A percentile compares a stretch with the other conserved stretches of the same genome.
Conservation (phyloP, 129 eudicot species). For the Apium graveolens region DNA sequence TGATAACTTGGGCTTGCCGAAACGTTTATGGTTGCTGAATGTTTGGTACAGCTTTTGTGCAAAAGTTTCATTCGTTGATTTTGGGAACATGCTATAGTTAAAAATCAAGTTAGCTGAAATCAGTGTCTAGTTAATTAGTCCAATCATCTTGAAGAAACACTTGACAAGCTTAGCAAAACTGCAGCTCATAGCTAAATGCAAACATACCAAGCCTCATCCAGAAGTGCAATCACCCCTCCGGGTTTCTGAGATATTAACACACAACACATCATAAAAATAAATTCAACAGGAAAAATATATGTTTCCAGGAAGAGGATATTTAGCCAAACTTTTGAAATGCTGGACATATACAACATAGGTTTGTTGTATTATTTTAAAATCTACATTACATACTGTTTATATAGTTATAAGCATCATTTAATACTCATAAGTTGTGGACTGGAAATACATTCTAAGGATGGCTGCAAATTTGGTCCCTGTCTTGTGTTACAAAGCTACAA, state of each 20-base stretch:
- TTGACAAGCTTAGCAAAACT: background rate
- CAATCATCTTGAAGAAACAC: background rate
- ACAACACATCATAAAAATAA: slow-evolving; percentile 10
- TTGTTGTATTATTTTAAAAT: background rate
- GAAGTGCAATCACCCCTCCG: slow-evolving; percentile 89
- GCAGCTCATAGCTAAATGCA: slow-evolving; percentile 16
- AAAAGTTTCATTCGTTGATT: slow-evolving; percentile 79
- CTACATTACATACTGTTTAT: background rate
- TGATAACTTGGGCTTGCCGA: slow-evolving; percentile 78
- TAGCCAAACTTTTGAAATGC: background rate
- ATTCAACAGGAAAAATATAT: background rate
- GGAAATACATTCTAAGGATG: background rate
- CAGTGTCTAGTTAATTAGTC: background rate
- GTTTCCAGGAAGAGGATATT: background rate
- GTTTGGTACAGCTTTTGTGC: slow-evolving; percentile 91
- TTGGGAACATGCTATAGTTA: slow-evolving; percentile 77
- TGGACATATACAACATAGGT: background rate
- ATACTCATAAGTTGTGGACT: background rate
- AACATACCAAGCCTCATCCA: slow-evolving; percentile 93
- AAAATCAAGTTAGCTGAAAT: slow-evolving; percentile 3
- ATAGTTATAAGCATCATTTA: background rate
- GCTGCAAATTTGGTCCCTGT: background rate
- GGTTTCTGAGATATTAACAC: slow-evolving; percentile 60
- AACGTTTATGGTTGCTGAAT: slow-evolving; percentile 68
- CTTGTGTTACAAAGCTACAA: background rate